phyloP scores from a whole-genome alignment of 345 rosid species.

The Stellera chamaejasme region DNA sequence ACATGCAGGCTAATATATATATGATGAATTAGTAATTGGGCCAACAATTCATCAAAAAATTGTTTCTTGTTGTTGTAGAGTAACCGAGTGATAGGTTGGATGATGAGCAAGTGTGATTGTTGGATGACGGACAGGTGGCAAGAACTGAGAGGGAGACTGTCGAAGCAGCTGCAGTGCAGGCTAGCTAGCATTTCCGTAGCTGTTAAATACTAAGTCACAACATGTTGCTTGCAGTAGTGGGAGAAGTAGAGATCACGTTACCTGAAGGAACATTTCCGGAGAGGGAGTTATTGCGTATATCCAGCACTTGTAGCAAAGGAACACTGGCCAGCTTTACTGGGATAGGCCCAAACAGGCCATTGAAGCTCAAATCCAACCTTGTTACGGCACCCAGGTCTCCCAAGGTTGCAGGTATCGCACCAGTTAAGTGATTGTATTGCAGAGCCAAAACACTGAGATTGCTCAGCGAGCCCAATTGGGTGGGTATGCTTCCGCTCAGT shows the following conservation, averaged over 20 bases:
- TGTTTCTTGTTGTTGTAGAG: too few relatives aligned
- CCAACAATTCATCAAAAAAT: too few relatives aligned
- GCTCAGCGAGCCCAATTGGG: conserved; percentile 61
- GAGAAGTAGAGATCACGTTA: conserved; percentile 14
- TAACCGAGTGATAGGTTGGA: too few relatives aligned
- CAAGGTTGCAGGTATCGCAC: conserved; percentile 93
- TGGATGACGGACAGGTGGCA: too few relatives aligned
- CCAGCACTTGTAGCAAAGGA: conserved; percentile 55
- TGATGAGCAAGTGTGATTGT: too few relatives aligned
- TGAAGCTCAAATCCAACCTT: conserved; percentile 87
- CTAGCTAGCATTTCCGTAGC: too few relatives aligned
- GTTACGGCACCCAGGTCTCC: conserved; percentile 51
- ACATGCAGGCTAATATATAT: too few relatives aligned
- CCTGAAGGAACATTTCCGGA: conserved; percentile 85
- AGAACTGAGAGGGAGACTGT: too few relatives aligned
- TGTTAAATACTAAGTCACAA: too few relatives aligned
- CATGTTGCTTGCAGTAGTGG: not conserved
- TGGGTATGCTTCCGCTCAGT: conserved; percentile 72
- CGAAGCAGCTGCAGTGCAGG: too few relatives aligned
- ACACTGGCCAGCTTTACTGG: conserved; percentile 62
- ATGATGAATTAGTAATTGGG: too few relatives aligned
- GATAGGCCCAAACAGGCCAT: conserved; percentile 73
- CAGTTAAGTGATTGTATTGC: conserved; percentile 67
- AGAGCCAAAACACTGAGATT: conserved; percentile 70
- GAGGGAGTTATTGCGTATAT: conserved; percentile 76